Evolutionary conservation across 1,284 basidiomycete species (phyloP).

Genomic region (Heterobasidion irregulare): DNA sequence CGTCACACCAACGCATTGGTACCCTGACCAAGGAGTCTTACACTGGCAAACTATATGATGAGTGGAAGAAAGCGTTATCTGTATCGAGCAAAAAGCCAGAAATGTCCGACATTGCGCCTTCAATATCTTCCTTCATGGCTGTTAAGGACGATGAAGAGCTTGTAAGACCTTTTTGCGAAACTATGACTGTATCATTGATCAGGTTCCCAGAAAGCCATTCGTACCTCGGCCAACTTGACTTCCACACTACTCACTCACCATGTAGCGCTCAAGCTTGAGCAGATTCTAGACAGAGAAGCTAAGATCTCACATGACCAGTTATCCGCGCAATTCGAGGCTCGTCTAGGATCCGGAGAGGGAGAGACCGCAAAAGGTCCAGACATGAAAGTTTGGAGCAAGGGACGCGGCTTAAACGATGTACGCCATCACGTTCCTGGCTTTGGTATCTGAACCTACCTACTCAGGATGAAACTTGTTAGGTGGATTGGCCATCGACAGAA

Average conservation of each 20-base stretch:
- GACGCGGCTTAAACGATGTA: slow-evolving; percentile 66
- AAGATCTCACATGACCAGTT: slow-evolving; percentile 87
- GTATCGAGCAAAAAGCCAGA: slow-evolving; percentile 57
- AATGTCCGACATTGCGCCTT: slow-evolving; percentile 69
- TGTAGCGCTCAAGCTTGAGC: slow-evolving; percentile 83
- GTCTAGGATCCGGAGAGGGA: slow-evolving; percentile 80
- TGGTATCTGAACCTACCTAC: not conserved
- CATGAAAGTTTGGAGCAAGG: slow-evolving; percentile 85
- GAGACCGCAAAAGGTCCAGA: slow-evolving; percentile 70
- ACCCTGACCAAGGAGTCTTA: slow-evolving; percentile 71
- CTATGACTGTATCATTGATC: not conserved
- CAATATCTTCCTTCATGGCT: slow-evolving; percentile 75
- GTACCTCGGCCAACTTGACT: slow-evolving; percentile 72
- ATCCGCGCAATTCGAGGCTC: slow-evolving; percentile 76
- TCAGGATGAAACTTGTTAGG: slow-evolving; percentile 28
- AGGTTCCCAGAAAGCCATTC: slow-evolving; percentile 58
- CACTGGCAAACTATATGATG: slow-evolving; percentile 71
- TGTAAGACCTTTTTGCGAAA: slow-evolving; percentile 34
- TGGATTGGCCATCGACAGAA: slow-evolving; percentile 85
- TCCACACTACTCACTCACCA: slow-evolving; percentile 84
- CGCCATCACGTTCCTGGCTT: slow-evolving; percentile 19
- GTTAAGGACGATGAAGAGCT: slow-evolving; percentile 90
- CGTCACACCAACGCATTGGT: slow-evolving; percentile 54
- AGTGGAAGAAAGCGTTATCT: slow-evolving; percentile 65
- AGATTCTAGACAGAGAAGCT: slow-evolving; percentile 85